These are phyloP conservation scores for Fusarium abutilonis DNA, from an alignment of 2,329 filamentous ascomycete genomes.

Conservation along the genomic window DNA sequence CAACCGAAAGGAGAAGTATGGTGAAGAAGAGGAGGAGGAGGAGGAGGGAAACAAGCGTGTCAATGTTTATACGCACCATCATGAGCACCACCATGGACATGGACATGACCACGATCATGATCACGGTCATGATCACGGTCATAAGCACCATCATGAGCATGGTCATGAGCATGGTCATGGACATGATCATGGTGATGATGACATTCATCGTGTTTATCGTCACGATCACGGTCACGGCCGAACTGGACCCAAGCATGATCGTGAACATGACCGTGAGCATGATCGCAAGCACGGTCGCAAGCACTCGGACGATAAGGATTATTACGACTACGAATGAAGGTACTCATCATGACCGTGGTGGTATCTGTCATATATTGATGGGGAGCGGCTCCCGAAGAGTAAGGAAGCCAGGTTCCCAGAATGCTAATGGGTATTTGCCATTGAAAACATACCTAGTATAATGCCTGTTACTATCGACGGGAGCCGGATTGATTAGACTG, in stretches of 20 bases:
- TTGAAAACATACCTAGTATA: too few species aligned
- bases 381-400: too few species aligned
- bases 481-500: too few species aligned
- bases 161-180: not conserved
- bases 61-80: constrained; percentile 9
- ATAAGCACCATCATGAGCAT: not conserved
- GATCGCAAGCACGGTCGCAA: constrained; percentile 3
- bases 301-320: not conserved
- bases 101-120: not conserved
- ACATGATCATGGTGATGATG: not conserved
- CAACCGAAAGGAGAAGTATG: not conserved
- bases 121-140: not conserved
- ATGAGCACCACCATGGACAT: constrained; percentile 16
- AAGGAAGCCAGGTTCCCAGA: too few species aligned
- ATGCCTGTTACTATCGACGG: too few species aligned
- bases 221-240: constrained; percentile 9
- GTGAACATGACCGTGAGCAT: not conserved
- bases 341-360: too few species aligned
- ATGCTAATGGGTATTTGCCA: too few species aligned
- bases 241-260: not conserved
- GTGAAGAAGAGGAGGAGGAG: not conserved
- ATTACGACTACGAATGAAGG: not conserved
- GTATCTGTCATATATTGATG: too few species aligned
- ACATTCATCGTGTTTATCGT: too few species aligned
- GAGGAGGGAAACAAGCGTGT: not conserved